Conservation (phyloP, 116 monocot genomes). For the Posidonia oceanica region DNA sequence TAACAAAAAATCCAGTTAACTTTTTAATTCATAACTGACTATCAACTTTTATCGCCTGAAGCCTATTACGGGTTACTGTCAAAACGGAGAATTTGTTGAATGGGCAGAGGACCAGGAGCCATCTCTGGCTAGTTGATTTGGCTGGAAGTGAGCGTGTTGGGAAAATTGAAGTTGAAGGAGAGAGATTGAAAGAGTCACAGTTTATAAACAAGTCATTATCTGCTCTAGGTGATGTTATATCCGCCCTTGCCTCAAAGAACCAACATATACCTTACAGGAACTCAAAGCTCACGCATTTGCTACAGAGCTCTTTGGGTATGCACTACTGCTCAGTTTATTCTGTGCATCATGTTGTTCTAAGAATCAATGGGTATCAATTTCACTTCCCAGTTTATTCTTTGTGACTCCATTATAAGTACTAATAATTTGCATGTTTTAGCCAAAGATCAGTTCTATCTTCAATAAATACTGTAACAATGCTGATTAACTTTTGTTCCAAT, state of each 20-base stretch:
- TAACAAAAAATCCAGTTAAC: no score
- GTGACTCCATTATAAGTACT: no score
- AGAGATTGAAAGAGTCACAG: conserved; percentile 84
- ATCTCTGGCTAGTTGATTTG: conserved; percentile 91
- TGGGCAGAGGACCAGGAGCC: conserved; percentile 46
- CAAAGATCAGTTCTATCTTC: no score
- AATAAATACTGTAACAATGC: no score
- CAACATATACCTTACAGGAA: conserved; percentile 95
- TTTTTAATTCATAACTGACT: neutral
- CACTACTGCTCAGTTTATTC: neutral
- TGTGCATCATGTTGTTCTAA: no score
- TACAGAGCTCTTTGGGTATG: conserved; percentile 87
- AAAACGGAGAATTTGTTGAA: conserved; percentile 55
- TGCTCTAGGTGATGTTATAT: conserved; percentile 84
- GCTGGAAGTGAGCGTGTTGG: conserved; percentile 88
- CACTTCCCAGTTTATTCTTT: no score
- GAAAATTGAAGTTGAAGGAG: conserved; percentile 86
- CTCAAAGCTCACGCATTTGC: conserved; percentile 90
- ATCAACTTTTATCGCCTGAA: conserved; percentile 12
- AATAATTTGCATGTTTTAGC: no score
- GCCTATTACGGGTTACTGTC: conserved; percentile 72
- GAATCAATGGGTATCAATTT: no score
- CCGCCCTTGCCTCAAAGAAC: conserved; percentile 79
- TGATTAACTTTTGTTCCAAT: no score
- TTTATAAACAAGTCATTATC: conserved; percentile 94